These are phyloP conservation scores for Aeschynomene evenia DNA, from an alignment of 306 rosid species.

Conservation along the genomic window DNA sequence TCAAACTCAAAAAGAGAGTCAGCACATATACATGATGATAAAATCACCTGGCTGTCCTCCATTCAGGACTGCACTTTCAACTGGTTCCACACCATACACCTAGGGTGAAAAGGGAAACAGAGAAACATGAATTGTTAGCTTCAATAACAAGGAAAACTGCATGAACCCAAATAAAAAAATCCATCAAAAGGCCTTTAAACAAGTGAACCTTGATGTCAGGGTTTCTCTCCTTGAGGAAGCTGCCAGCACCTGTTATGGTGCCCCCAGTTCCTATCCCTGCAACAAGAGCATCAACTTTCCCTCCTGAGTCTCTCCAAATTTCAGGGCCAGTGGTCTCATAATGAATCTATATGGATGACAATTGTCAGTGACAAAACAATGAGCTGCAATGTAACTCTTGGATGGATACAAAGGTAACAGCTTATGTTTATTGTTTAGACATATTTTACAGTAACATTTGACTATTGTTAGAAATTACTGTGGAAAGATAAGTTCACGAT, in stretches of 20 bases:
- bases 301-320: constrained; percentile 76
- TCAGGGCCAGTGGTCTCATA: constrained; percentile 83
- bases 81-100: constrained; percentile 72
- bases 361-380: not conserved
- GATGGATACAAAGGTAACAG: not conserved
- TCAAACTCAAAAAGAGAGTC: not conserved
- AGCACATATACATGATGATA: not conserved
- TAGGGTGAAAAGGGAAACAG: constrained; percentile 2
- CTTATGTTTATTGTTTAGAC: no score
- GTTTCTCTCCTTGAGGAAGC: constrained; percentile 65
- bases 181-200: not conserved
- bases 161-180: not conserved
- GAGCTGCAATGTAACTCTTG: not conserved
- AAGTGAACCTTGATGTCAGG: constrained; percentile 56
- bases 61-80: constrained; percentile 66
- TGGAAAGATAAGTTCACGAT: no score
- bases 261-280: constrained; percentile 82
- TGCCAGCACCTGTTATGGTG: constrained; percentile 62
- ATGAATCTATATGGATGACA: constrained; percentile 52
- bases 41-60: constrained; percentile 67
- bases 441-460: no score
- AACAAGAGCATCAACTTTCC: constrained; percentile 61
- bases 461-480: no score
- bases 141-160: not conserved
- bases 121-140: not conserved